Conservation (phyloP, 352 stramenopile genomes). For the Blastocystis sp. region DNA sequence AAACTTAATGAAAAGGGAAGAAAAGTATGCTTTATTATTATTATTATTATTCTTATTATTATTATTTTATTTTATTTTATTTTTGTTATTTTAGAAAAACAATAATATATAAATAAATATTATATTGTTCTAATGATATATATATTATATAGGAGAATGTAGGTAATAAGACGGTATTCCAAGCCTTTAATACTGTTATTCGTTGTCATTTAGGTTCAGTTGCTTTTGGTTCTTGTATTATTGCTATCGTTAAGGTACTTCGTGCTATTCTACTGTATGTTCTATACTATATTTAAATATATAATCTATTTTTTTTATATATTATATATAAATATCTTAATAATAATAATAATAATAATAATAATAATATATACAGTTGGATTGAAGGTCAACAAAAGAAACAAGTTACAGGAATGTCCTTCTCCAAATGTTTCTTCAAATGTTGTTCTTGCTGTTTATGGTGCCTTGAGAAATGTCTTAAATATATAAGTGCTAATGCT, state of each 20-base stretch:
- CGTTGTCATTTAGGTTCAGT: conserved; percentile 77
- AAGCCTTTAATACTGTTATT: conserved; percentile 56
- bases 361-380: conserved; percentile 9
- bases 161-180: conserved; percentile 45
- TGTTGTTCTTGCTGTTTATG: conserved; percentile 59
- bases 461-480: conserved; percentile 65
- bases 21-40: conserved; percentile 38
- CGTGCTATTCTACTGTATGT: conserved; percentile 50
- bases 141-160: conserved; percentile 51
- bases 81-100: not conserved
- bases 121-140: not conserved
- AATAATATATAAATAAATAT: not conserved
- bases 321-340: no score
- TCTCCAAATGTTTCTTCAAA: conserved; percentile 52
- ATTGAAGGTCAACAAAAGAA: conserved; percentile 65
- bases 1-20: conserved; percentile 51
- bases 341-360: not conserved
- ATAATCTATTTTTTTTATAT: no score
- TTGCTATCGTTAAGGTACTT: conserved; percentile 80
- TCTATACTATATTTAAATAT: conserved; percentile 62
- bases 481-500: conserved; percentile 87
- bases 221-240: conserved; percentile 79
- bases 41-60: conserved; percentile 31
- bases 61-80: not conserved
- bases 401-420: conserved; percentile 57